Conservation (phyloP, 2,329 filamentous ascomycete genomes). For the Fusarium redolens region DNA sequence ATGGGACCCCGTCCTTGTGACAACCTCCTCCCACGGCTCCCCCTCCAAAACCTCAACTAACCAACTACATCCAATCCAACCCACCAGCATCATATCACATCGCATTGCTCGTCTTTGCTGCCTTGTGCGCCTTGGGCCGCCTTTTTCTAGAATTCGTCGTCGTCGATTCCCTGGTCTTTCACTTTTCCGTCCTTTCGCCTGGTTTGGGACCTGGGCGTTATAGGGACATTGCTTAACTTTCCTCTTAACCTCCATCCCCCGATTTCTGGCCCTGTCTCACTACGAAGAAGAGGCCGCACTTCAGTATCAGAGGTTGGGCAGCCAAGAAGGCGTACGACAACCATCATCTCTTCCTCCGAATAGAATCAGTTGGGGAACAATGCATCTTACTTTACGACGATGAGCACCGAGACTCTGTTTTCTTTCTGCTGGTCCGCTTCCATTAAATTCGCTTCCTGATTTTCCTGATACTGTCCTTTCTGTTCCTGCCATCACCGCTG, state of each 20-base stretch:
- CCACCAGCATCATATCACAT: slow-evolving; percentile 31
- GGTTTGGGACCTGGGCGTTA: slow-evolving; percentile 28
- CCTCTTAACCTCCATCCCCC: slow-evolving; percentile 21
- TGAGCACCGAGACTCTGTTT: slow-evolving; percentile 64
- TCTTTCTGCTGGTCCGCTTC: slow-evolving; percentile 62
- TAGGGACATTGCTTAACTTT: slow-evolving; percentile 20
- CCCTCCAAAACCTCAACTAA: slow-evolving; percentile 39
- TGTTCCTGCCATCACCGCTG: slow-evolving; percentile 44
- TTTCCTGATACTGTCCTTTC: slow-evolving; percentile 49
- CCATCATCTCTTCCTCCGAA: slow-evolving; percentile 27
- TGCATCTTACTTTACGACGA: slow-evolving; percentile 60
- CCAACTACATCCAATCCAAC: slow-evolving; percentile 35
- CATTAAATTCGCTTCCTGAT: slow-evolving; percentile 67
- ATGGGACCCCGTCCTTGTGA: slow-evolving; percentile 38
- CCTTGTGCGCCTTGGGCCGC: slow-evolving; percentile 34
- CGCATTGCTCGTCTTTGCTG: slow-evolving; percentile 37
- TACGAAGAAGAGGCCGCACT: slow-evolving; percentile 22
- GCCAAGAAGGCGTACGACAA: slow-evolving; percentile 32
- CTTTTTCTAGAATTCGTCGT: slow-evolving; percentile 18
- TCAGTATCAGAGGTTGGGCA: slow-evolving; percentile 19
- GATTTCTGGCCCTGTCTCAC: slow-evolving; percentile 30
- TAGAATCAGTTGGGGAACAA: slow-evolving; percentile 46
- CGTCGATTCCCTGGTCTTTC: slow-evolving; percentile 12
- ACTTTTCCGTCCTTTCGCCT: slow-evolving; percentile 20
- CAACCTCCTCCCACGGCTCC: slow-evolving; percentile 38